Evolutionary conservation across 352 stramenopile genomes (phyloP), one percentile per base, ranked within the genome.

Genomic region (Phytophthora idaei): DNA sequence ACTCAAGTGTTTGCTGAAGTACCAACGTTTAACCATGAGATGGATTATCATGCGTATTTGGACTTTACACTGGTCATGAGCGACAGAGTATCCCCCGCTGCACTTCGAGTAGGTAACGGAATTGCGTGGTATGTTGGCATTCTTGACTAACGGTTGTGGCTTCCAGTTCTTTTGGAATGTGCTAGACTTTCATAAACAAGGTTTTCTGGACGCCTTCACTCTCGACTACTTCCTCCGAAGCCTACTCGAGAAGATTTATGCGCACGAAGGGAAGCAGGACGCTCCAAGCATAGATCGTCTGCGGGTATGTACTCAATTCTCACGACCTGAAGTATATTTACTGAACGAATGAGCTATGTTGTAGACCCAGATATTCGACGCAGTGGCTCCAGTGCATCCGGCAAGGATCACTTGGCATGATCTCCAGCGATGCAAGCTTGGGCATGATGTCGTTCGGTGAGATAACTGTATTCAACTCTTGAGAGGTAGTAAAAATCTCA

Each of bases 111-210:
- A 67, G 27, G 64, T 36, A 25, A 2, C 21, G 48, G 8, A 34
- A 10, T 57, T 28, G 37, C 12, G 21, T 37, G 37, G 15, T 42
- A 27, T 39, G 15, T 39, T 55, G 3, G 37, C 46, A 7, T 45
- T 51, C n/a, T 52, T 49, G 28, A 17, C 17, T 53, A 48, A 52
- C 15, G 34, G n/a, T 32, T 41, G 27, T 56, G 4, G 21, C 39
- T n/a, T 12, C 48, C 42, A 92, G 83, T 90, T 90, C 57, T 84
- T 90, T 49, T 92, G 81, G 78, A 72, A 55, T 21, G 71, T 89
- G n/a, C 73, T 92, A 8, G 81, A 92, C 54, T 75, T 89, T 46
- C 81, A 89, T 6, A 89, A 89, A 28, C 83, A 89, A 34, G 78
- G 80, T 2, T 90, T 77, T 59, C 55, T 92, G 21, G 80, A 90